phyloP scores from a whole-genome alignment of 2,329 filamentous ascomycete species.

The Cephalotrichum gorgonifer region DNA sequence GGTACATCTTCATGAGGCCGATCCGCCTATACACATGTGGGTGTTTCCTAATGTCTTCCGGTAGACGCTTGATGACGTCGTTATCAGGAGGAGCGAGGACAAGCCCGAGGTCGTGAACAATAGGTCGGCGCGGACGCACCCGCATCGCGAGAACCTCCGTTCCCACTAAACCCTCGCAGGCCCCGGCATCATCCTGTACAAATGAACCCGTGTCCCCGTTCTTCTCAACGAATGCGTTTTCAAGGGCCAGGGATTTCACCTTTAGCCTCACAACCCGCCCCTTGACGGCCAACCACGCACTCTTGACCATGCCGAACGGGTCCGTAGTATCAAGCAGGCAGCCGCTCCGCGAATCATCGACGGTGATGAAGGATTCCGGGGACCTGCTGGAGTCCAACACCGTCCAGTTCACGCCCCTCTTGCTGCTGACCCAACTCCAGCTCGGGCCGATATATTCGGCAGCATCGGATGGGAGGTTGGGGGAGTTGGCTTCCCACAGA shows the following conservation, averaged over 20 bases:
- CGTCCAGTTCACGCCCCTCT: not conserved
- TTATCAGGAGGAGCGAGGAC: not conserved
- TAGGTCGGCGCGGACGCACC: not conserved
- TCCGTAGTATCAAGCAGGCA: not conserved
- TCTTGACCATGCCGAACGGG: not conserved
- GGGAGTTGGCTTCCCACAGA: constrained; percentile 10
- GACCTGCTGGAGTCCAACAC: not conserved
- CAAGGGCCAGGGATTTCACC: not conserved
- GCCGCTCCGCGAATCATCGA: not conserved
- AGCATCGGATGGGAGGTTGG: not conserved
- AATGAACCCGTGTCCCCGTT: not conserved
- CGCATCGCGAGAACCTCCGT: not conserved
- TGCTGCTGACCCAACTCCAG: not conserved
- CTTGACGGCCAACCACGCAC: constrained; percentile 10
- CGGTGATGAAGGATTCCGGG: not conserved
- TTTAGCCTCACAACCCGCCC: constrained; percentile 4
- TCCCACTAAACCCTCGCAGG: not conserved
- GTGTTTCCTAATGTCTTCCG: not conserved
- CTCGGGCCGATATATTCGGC: not conserved
- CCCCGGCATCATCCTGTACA: not conserved
- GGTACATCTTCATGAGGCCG: not conserved
- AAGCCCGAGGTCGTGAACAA: not conserved
- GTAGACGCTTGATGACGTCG: not conserved
- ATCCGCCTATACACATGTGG: not conserved
- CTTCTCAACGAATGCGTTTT: not conserved